A percentile compares a stretch with the other conserved stretches of the same genome.
Evolutionary conservation across 2,329 filamentous ascomycete genomes (phyloP).

Genomic region (Harringtonia aguacate): DNA sequence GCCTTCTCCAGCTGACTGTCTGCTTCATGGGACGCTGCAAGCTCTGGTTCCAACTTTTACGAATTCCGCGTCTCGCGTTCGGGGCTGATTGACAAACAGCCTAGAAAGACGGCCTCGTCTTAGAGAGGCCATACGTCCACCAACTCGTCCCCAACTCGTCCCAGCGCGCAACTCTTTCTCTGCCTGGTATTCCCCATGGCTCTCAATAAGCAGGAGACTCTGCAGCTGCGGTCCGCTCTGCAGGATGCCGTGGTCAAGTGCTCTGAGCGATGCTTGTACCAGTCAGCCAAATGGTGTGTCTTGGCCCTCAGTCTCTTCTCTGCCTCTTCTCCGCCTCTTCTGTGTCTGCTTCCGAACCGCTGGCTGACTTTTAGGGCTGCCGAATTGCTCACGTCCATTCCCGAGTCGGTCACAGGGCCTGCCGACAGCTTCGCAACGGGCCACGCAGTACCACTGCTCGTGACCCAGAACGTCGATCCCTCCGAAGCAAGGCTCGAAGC

Average conservation of each 20-base stretch:
- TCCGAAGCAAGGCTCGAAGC: constrained; percentile 67
- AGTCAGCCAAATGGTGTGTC: constrained; percentile 88
- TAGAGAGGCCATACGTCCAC: too few relatives aligned
- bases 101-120: too few relatives aligned
- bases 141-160: too few relatives aligned
- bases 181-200: constrained; percentile 29
- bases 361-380: constrained; percentile 57
- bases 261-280: constrained; percentile 89
- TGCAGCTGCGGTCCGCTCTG: constrained; percentile 61
- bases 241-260: constrained; percentile 84
- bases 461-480: constrained; percentile 52
- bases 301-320: too few relatives aligned
- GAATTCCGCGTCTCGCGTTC: too few relatives aligned
- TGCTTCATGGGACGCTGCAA: too few relatives aligned
- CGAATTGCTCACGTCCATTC: constrained; percentile 79
- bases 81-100: too few relatives aligned
- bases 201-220: constrained; percentile 43
- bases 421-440: constrained; percentile 34
- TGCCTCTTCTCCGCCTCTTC: constrained; percentile 10
- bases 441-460: constrained; percentile 24
- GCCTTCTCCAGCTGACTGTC: too few relatives aligned
- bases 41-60: too few relatives aligned
- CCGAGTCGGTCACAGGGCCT: constrained; percentile 41
- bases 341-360: background rate
- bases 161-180: too few relatives aligned